Evolutionary conservation across 2,329 filamentous ascomycete genomes (phyloP).

Genomic region (Alternaria consortialis): DNA sequence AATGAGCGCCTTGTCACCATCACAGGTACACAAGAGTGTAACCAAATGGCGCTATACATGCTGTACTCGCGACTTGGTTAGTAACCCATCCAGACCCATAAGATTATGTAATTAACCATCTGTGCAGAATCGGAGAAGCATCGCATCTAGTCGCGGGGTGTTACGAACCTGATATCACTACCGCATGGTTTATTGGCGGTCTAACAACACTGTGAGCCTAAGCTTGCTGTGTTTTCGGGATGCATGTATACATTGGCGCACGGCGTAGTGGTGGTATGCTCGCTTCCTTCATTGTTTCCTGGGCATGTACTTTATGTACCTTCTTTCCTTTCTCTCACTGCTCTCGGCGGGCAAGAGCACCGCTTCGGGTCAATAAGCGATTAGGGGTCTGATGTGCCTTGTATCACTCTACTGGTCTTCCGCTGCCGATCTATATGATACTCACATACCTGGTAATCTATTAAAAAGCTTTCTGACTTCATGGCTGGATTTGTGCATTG

Average conservation of each 20-base stretch:
- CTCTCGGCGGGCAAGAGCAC: conserved; percentile 4
- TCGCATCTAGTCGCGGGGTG: conserved; percentile 62
- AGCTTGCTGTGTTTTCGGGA: conserved; percentile 2
- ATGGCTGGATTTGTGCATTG: not conserved
- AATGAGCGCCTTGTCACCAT: conserved; percentile 98
- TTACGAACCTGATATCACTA: not conserved
- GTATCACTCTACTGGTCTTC: conserved; percentile 1
- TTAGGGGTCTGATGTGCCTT: not conserved
- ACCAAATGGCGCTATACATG: conserved; percentile 99
- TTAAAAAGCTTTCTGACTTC: conserved; percentile 15
- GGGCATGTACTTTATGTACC: conserved; percentile 11
- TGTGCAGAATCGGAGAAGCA: conserved; percentile 77
- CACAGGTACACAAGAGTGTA: conserved; percentile 96
- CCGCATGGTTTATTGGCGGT: not conserved
- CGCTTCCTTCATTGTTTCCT: conserved; percentile 3
- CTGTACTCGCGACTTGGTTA: conserved; percentile 94
- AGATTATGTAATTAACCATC: conserved; percentile 9
- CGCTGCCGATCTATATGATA: conserved; percentile 12
- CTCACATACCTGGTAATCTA: conserved; percentile 19
- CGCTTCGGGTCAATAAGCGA: not conserved
- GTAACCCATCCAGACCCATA: conserved; percentile 28
- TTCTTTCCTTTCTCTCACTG: not conserved
- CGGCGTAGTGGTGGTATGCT: conserved; percentile 18
- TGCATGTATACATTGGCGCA: conserved; percentile 20
- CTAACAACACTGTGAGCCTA: not conserved